Conservation (phyloP, 2,329 filamentous ascomycete species). For the Aotearoamyces nothofagi region DNA sequence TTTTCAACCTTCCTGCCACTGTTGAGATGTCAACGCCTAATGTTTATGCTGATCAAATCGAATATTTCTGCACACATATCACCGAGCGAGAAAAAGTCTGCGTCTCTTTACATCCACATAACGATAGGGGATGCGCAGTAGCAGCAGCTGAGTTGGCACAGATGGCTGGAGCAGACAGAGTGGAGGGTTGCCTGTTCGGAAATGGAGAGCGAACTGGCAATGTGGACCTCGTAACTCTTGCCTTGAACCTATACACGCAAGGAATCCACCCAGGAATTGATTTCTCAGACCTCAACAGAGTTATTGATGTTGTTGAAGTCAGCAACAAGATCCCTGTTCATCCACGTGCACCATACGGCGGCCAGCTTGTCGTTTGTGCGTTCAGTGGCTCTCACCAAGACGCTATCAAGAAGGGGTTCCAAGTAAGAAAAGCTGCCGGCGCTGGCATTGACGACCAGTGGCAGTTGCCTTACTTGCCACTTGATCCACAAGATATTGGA, state of each 20-base stretch:
- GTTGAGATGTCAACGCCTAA: slow-evolving; percentile 94
- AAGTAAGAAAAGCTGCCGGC: slow-evolving; percentile 46
- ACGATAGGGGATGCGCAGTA: slow-evolving; percentile 80
- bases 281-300: slow-evolving; percentile 73
- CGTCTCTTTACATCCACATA: slow-evolving; percentile 86
- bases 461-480: slow-evolving; percentile 81
- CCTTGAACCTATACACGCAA: slow-evolving; percentile 88
- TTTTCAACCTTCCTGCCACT: slow-evolving; percentile 93
- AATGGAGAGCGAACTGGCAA: slow-evolving; percentile 95
- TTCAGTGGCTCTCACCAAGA: slow-evolving; percentile 92
- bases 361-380: slow-evolving; percentile 79
- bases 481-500: slow-evolving; percentile 87
- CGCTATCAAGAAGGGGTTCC: slow-evolving; percentile 88
- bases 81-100: slow-evolving; percentile 73
- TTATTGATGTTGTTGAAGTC: slow-evolving; percentile 81
- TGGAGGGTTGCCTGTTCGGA: slow-evolving; percentile 86
- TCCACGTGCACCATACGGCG: slow-evolving; percentile 78
- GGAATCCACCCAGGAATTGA: slow-evolving; percentile 75
- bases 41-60: slow-evolving; percentile 89
- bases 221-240: slow-evolving; percentile 85
- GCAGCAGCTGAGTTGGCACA: slow-evolving; percentile 85
- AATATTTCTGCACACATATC: slow-evolving; percentile 85
- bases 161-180: slow-evolving; percentile 90
- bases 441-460: slow-evolving; percentile 52
- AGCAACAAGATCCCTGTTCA: slow-evolving; percentile 94